phyloP scores from a whole-genome alignment of 495 filamentous ascomycete genomes.

The Xanthoparmelia taractica region DNA sequence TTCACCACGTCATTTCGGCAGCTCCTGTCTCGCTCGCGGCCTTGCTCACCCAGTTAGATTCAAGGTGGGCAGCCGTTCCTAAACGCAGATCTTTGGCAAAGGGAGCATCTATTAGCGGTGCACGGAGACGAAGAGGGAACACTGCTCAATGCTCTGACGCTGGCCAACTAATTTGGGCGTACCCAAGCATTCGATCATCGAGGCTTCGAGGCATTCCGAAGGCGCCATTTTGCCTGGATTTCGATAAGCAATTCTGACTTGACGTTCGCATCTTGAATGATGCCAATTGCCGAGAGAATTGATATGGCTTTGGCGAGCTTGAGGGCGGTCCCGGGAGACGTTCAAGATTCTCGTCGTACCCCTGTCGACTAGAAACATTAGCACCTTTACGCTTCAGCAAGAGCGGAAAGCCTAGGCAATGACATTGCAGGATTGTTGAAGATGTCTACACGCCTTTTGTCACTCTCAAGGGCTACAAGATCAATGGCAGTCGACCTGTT shows the following conservation, averaged over 20 bases:
- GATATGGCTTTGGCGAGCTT: constrained; percentile 3
- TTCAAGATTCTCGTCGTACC: constrained; percentile 11
- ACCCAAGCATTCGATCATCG: background rate
- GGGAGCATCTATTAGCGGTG: background rate
- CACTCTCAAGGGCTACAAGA: background rate
- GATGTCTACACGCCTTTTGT: constrained; percentile 4
- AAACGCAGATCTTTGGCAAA: constrained; percentile 3
- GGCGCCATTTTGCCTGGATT: background rate
- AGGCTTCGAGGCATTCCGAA: constrained; percentile 10
- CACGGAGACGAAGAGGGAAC: background rate
- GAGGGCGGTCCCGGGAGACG: background rate
- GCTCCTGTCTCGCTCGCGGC: background rate
- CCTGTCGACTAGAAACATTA: constrained; percentile 2
- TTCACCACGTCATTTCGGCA: background rate
- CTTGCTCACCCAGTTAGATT: constrained; percentile 1
- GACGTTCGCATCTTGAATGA: background rate
- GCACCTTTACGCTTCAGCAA: constrained; percentile 1
- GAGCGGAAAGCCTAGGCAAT: constrained; percentile 1
- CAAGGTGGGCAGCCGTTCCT: background rate
- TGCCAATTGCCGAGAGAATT: background rate
- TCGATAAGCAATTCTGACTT: constrained; percentile 9
- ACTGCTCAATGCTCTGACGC: background rate
- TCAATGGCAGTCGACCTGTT: background rate
- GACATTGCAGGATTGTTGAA: background rate
- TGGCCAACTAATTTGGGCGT: background rate